These are phyloP conservation scores for Mortierella sp. DNA, from an alignment of 371 early-diverging fungal genomes.

Conservation along the genomic window DNA sequence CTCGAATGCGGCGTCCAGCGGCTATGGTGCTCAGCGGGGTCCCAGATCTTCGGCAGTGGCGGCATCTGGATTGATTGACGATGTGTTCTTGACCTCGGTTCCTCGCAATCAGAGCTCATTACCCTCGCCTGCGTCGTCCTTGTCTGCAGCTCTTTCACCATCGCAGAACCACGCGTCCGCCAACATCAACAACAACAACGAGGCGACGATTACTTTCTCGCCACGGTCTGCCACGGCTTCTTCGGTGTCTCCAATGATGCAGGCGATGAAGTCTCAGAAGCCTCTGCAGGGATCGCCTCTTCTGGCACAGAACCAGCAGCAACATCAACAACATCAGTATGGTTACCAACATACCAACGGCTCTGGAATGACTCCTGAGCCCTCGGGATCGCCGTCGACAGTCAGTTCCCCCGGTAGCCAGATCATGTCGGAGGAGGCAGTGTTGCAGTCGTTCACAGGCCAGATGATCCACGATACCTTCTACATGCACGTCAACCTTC, in stretches of 20 bases:
- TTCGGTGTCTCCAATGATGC: slow-evolving; percentile 15
- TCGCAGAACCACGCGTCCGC: neutral
- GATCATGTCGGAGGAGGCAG: slow-evolving; percentile 24
- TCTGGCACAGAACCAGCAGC: slow-evolving; percentile 1
- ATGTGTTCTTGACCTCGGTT: slow-evolving; percentile 30
- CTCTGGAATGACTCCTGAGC: neutral
- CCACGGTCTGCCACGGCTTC: neutral
- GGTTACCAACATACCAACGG: slow-evolving; percentile 7
- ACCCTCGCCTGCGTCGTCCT: slow-evolving; percentile 21
- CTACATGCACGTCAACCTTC: slow-evolving; percentile 36
- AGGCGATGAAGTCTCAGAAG: slow-evolving; percentile 11
- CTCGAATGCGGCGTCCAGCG: slow-evolving; percentile 35
- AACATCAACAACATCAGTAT: slow-evolving; percentile 3
- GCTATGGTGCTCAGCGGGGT: neutral
- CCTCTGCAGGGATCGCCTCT: neutral
- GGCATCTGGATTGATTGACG: neutral
- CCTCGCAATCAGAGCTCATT: slow-evolving; percentile 6
- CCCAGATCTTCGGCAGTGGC: neutral
- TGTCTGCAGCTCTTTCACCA: slow-evolving; percentile 15
- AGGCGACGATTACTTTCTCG: neutral
- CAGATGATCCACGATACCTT: slow-evolving; percentile 43
- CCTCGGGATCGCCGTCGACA: slow-evolving; percentile 24
- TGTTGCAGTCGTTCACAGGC: slow-evolving; percentile 36
- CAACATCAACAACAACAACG: too few relatives aligned
- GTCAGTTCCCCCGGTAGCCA: slow-evolving; percentile 29